Percentiles rank a stretch among this genome's conserved stretches.
Conservation (phyloP, 257 asterid genomes). For the Nicotiana tabacum region DNA sequence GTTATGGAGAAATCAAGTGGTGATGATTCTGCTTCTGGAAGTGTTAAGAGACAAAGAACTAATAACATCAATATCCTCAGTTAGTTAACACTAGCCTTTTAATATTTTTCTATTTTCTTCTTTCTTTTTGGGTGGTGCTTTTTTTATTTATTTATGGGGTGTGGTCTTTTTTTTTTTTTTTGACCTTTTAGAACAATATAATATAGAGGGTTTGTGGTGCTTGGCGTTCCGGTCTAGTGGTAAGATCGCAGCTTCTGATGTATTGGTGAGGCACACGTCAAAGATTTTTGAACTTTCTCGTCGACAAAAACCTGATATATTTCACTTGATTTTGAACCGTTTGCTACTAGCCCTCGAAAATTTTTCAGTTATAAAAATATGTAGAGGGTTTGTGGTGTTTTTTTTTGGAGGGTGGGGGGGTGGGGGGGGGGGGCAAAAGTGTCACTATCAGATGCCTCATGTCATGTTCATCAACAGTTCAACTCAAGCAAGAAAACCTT, state of each 20-base stretch:
- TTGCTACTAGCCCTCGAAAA: not conserved
- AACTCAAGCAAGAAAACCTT: not conserved
- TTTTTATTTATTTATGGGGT: not conserved
- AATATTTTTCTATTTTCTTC: not conserved
- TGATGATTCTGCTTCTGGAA: constrained; percentile 54
- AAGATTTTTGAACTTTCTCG: not conserved
- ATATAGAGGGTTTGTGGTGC: not conserved
- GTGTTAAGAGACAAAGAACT: constrained; percentile 74
- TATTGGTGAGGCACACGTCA: not conserved
- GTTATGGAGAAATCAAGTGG: constrained; percentile 66
- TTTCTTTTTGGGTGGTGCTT: not conserved
- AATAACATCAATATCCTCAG: constrained; percentile 44
- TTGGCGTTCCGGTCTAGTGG: not conserved
- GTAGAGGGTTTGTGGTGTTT: not conserved
- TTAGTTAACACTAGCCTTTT: constrained; percentile 12
- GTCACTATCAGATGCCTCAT: not conserved
- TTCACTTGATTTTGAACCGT: no score
- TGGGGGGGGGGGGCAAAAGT: not conserved
- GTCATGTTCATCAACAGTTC: not conserved
- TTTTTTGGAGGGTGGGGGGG: not conserved
- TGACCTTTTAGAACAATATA: not conserved
- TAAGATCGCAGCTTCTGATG: not conserved
- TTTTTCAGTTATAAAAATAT: not conserved
- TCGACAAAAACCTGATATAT: not conserved
- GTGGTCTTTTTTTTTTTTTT: not conserved